Evolutionary conservation across 2,329 filamentous ascomycete genomes (phyloP).

Genomic region (Pyrenochaeta sp.): DNA sequence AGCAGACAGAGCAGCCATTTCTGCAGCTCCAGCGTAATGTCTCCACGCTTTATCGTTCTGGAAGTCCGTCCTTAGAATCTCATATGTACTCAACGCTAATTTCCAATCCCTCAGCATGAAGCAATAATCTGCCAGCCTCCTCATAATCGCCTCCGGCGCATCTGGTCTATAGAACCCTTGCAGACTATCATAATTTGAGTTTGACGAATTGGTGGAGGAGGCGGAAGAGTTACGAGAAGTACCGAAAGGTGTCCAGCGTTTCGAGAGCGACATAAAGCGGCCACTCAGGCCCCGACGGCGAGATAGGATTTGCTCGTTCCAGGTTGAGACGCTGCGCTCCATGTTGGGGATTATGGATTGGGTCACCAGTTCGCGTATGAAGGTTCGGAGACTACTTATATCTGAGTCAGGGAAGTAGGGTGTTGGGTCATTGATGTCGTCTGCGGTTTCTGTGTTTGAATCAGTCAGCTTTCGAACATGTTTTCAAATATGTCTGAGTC

Average conservation of each 20-base stretch:
- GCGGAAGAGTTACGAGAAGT: conserved; percentile 68
- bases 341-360: conserved; percentile 95
- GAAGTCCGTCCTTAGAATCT: conserved; percentile 87
- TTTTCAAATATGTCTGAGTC: background rate
- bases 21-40: conserved; percentile 90
- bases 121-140: conserved; percentile 91
- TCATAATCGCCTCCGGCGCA: conserved; percentile 86
- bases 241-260: conserved; percentile 87
- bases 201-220: conserved; percentile 57
- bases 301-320: conserved; percentile 98
- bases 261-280: conserved; percentile 92
- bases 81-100: conserved; percentile 88
- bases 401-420: conserved; percentile 93
- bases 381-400: conserved; percentile 83
- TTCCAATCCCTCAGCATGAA: conserved; percentile 99
- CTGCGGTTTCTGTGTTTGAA: conserved; percentile 63
- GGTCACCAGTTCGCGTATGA: conserved; percentile 92
- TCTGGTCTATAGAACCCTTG: conserved; percentile 86
- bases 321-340: conserved; percentile 88
- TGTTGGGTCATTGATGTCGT: conserved; percentile 75
- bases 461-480: conserved; percentile 12
- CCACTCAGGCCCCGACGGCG: conserved; percentile 87
- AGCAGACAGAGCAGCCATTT: conserved; percentile 90
- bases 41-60: conserved; percentile 96
- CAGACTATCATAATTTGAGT: conserved; percentile 78